Percentiles rank a stretch among this genome's conserved stretches.
Evolutionary conservation across 1,139 yeast species (phyloP).

Genomic region (Debaryomyces nepalensis): DNA sequence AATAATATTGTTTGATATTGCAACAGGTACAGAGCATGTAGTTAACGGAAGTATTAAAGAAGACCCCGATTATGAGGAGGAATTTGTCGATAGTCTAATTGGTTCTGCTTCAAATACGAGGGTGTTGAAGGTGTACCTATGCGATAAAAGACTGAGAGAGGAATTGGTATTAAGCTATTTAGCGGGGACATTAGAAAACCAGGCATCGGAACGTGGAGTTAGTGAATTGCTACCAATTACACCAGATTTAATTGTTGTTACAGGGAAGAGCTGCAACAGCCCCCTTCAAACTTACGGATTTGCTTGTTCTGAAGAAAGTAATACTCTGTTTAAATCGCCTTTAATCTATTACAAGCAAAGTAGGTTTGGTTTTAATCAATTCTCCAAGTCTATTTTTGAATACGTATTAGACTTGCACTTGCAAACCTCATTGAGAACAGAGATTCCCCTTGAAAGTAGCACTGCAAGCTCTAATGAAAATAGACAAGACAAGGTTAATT

Average conservation of each 20-base stretch:
- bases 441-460: background rate
- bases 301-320: constrained; percentile 16
- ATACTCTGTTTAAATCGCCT: constrained; percentile 11
- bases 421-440: background rate
- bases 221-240: constrained; percentile 20
- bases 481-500: constrained; percentile 10
- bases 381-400: constrained; percentile 21
- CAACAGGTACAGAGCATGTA: constrained; percentile 6
- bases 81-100: constrained; percentile 11
- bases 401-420: constrained; percentile 17
- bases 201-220: constrained; percentile 14
- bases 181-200: background rate
- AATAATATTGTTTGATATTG: constrained; percentile 23
- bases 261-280: constrained; percentile 14
- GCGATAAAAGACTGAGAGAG: constrained; percentile 23
- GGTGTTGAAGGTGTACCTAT: constrained; percentile 23
- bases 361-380: constrained; percentile 26
- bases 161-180: constrained; percentile 8
- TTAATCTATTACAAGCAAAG: constrained; percentile 20
- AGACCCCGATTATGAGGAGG: constrained; percentile 1
- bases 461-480: constrained; percentile 12
- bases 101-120: constrained; percentile 18
- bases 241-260: constrained; percentile 22
- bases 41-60: constrained; percentile 11
- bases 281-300: constrained; percentile 20